These are phyloP conservation scores for Alternaria ventricosa DNA, from an alignment of 2,329 filamentous ascomycete genomes.

Conservation along the genomic window DNA sequence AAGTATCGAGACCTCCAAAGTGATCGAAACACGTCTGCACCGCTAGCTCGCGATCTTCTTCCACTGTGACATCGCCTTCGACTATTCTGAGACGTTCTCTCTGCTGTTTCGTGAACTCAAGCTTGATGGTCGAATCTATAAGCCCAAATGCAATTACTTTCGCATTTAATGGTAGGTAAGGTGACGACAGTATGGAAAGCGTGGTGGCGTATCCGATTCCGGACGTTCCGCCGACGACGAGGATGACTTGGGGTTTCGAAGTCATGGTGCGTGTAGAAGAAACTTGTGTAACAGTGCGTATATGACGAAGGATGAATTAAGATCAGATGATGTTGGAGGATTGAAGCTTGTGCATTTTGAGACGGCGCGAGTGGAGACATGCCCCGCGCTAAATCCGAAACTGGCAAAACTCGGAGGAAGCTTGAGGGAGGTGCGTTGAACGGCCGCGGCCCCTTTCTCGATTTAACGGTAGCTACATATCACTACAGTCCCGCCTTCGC, in stretches of 20 bases:
- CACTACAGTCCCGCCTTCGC: conserved; percentile 4
- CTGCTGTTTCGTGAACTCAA: conserved; percentile 13
- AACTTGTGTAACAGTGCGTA: not conserved
- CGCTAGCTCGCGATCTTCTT: conserved; percentile 12
- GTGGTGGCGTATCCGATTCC: conserved; percentile 31
- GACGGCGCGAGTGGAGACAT: conserved; percentile 4
- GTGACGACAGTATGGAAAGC: conserved; percentile 17
- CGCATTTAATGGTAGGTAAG: conserved; percentile 7
- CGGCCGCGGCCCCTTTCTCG: not conserved
- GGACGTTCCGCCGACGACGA: conserved; percentile 32
- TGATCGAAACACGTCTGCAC: conserved; percentile 20
- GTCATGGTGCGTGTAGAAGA: not conserved
- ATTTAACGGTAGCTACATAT: not conserved
- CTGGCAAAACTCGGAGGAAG: conserved; percentile 2
- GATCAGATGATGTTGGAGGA: conserved; percentile 1
- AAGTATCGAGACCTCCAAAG: conserved; percentile 28
- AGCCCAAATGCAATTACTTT: conserved; percentile 15
- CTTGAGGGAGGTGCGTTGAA: not conserved
- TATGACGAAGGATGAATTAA: not conserved
- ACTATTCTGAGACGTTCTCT: conserved; percentile 12
- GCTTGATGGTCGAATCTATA: conserved; percentile 12
- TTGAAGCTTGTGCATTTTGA: conserved; percentile 12
- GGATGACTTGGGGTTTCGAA: conserved; percentile 22
- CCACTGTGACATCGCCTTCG: conserved; percentile 14
- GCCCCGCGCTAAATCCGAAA: conserved; percentile 14